Percentiles rank a stretch among this genome's conserved stretches.
These are phyloP conservation scores for Alternaria ethzedia DNA, from an alignment of 2,329 filamentous ascomycete genomes.

Conservation along the genomic window DNA sequence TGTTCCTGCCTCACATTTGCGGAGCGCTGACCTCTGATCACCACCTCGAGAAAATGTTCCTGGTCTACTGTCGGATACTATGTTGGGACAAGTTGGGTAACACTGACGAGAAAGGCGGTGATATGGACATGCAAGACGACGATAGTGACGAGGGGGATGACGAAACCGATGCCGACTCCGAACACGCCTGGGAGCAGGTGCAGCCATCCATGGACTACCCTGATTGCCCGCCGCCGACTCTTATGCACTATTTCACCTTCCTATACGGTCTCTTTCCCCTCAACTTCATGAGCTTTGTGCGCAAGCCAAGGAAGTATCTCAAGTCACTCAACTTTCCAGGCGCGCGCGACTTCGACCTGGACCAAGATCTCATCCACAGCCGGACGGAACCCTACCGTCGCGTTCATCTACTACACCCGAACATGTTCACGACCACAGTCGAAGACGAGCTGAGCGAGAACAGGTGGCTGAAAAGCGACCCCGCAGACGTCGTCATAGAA, in stretches of 20 bases:
- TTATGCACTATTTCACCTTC: constrained; percentile 79
- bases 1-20: constrained; percentile 83
- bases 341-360: constrained; percentile 76
- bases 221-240: constrained; percentile 63
- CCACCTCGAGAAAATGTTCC: constrained; percentile 75
- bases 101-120: constrained; percentile 13
- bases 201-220: constrained; percentile 66
- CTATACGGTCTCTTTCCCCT: constrained; percentile 84
- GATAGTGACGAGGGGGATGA: constrained; percentile 50
- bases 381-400: constrained; percentile 77
- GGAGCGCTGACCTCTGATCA: constrained; percentile 66
- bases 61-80: constrained; percentile 78
- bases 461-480: constrained; percentile 80
- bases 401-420: constrained; percentile 79
- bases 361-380: constrained; percentile 77
- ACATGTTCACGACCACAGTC: constrained; percentile 79
- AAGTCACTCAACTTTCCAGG: constrained; percentile 74
- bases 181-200: constrained; percentile 68
- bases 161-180: constrained; percentile 27
- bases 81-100: constrained; percentile 72
- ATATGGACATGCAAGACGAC: constrained; percentile 20
- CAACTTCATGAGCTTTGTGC: constrained; percentile 85
- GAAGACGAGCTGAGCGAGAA: constrained; percentile 81
- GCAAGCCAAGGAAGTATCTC: constrained; percentile 79
- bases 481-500: constrained; percentile 79